A percentile compares a stretch with the other conserved stretches of the same genome.
These are phyloP conservation scores for Platanthera guangdongensis DNA, from an alignment of 106 monocot species.

Conservation along the genomic window DNA sequence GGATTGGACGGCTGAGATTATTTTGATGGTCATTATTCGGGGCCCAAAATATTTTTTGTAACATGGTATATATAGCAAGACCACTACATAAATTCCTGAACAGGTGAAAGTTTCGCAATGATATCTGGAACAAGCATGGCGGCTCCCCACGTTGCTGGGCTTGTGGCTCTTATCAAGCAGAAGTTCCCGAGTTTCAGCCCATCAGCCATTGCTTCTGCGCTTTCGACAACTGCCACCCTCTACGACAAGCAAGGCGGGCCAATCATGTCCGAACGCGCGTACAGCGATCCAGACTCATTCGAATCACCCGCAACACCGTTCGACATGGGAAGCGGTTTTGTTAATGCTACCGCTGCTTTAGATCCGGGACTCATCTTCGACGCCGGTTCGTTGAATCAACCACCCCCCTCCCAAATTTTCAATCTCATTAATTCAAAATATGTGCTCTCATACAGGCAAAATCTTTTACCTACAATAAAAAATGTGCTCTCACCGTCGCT, in stretches of 20 bases:
- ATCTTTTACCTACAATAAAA: too few species aligned
- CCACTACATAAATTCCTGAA: not conserved
- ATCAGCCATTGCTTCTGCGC: conserved; percentile 73
- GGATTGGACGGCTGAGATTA: too few species aligned
- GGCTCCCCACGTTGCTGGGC: conserved; percentile 91
- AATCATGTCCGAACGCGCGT: conserved; percentile 80
- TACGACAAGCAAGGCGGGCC: conserved; percentile 70
- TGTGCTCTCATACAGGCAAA: not conserved
- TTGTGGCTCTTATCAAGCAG: conserved; percentile 89
- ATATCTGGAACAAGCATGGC: conserved; percentile 99
- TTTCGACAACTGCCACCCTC: conserved; percentile 70
- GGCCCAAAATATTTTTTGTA: too few species aligned
- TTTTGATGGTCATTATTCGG: too few species aligned
- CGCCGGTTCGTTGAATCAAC: conserved; percentile 33
- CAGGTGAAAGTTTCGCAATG: conserved; percentile 93
- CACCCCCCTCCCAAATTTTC: too few species aligned
- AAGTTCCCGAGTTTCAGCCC: conserved; percentile 82
- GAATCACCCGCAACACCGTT: conserved; percentile 88
- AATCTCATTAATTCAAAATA: too few species aligned
- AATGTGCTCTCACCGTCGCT: too few species aligned
- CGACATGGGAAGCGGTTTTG: conserved; percentile 97
- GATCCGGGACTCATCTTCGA: conserved; percentile 91
- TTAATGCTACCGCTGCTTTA: conserved; percentile 83
- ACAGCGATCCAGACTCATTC: conserved; percentile 56
- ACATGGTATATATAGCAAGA: too few species aligned